Conservation (phyloP, 2,329 filamentous ascomycete genomes). For the Reticulascus tulasneorum region DNA sequence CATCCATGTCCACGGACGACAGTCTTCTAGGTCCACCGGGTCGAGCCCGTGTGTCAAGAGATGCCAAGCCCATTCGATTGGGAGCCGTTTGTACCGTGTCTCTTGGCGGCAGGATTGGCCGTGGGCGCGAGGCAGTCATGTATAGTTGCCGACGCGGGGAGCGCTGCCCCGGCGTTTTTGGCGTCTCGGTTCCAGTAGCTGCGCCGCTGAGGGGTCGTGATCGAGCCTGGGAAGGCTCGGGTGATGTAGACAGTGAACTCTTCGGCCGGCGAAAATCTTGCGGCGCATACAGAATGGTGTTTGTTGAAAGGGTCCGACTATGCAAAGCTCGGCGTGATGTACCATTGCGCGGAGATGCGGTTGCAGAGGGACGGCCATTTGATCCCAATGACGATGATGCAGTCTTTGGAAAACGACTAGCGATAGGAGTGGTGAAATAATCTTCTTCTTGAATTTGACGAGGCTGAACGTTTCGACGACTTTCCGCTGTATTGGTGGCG, state of each 20-base stretch:
- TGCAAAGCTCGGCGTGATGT: constrained; percentile 48
- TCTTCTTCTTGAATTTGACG: constrained; percentile 33
- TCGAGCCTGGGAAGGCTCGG: constrained; percentile 23
- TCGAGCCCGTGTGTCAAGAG: constrained; percentile 42
- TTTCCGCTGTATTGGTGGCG: constrained; percentile 37
- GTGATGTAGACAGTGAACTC: constrained; percentile 41
- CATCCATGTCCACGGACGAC: constrained; percentile 67
- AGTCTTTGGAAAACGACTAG: constrained; percentile 28
- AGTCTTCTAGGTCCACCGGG: constrained; percentile 36
- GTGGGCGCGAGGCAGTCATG: constrained; percentile 45
- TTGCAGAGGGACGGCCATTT: constrained; percentile 13
- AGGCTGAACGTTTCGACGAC: constrained; percentile 17
- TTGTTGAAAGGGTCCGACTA: constrained; percentile 70
- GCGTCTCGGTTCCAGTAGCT: constrained; percentile 28
- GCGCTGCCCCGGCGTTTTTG: constrained; percentile 31
- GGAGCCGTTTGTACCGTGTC: constrained; percentile 52
- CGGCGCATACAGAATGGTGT: constrained; percentile 82
- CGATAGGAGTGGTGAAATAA: constrained; percentile 52
- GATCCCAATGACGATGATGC: constrained; percentile 28
- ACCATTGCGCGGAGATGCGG: constrained; percentile 27
- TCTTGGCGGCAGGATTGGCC: constrained; percentile 52
- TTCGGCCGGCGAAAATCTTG: constrained; percentile 35
- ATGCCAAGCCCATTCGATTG: constrained; percentile 50
- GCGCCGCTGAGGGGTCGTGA: constrained; percentile 21
- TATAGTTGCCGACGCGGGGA: constrained; percentile 45